Evolutionary conservation across 768 basidiomycete genomes (phyloP), one percentile per base, ranked within the genome.

Genomic region (Hypholoma fasciculare): DNA sequence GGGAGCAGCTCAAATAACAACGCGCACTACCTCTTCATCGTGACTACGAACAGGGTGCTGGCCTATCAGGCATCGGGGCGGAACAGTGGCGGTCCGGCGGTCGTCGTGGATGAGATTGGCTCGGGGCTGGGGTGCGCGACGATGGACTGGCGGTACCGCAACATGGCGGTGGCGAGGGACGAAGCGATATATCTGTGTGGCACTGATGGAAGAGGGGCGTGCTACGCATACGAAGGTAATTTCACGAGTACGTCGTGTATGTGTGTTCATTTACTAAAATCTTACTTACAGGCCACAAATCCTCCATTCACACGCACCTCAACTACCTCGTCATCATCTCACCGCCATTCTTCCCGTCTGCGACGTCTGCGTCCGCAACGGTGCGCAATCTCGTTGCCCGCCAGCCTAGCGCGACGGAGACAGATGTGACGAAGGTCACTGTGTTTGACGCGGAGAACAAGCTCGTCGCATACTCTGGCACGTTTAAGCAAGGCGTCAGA

Each of bases 401-500:
- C 11, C 77, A 77, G 3, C 68, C 68, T 5, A 78, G 76, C 46
- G 63, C 78, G 5, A 64, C 70, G 14, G 80, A 82, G 40, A 72
- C 81, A 0, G 91, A 93, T 51, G 84, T 92, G 39, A 85, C 87
- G 12, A 89, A 86, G 60, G 84, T 98, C 42, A 90, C 89, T 0
- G 83, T 98, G 1, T 89, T 98, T 63, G 96, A 99, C 68, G 84
- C 89, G 38, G 92, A 93, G 66, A 97, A 96, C 73, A 94, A 95
- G 74, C 82, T 95, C 52, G 82, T 96, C 14, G 90, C 92, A 6
- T 95, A 92, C 67, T 85, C 87, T 0, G 89, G 87, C 6, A 82
- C 89, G 2, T 94, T 95, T 65, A 82, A 84, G 19, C 86, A 89
- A 56, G 95, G 95, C 4, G 90, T 98, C 3, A 76, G 91, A 44